Evolutionary conservation across 208 protist species (phyloP), one percentile per base, ranked within the genome.

Genomic region (Naegleria gruberi): DNA sequence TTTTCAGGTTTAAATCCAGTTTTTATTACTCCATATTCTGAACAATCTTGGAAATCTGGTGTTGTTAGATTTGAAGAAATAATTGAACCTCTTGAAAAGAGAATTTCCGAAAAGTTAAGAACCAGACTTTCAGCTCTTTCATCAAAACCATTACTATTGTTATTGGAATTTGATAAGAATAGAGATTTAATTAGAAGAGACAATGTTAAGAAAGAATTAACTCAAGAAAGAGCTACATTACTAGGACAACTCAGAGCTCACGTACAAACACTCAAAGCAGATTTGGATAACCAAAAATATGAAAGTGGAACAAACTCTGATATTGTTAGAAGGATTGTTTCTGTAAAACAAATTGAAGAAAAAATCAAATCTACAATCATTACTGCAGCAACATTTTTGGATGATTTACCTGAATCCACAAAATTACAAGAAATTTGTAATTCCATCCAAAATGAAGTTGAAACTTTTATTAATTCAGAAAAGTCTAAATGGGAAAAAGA

Each of bases 121-220:
- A 90, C 92, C 95, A 15, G 94, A 95, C n/a, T 90, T 97, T 37
- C 94, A 97, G 83, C 94, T 95, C 4, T 92, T 96, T 88, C 96
- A 97, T 90, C 95, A 97, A 30, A 55, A 41, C 83, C 83, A 19
- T 19, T 55, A 40, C 41, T 87, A 30, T 41, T 87, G 40, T 1
- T 87, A 15, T 17, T 55, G 0, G 44, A 55, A 37, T 87, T 87
- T 41, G n/a, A 87, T 30, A 30, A 55, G 7, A 46, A 87, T 15
- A 87, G 34, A 55, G 83, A 87, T 42, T 55, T 87, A 10, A 87
- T 87, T 26, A 46, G 19, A 40, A 46, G 44, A 87, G n/a, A 45
- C 6, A 87, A 55, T 37, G 40, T 87, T 17, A 55, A 55, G 17
- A 2, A 51, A 41, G 43, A 87, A 30, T 30, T 87, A 30, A 26